Base-by-base conservation (phyloP, 768 basidiomycete genomes). In the Calocera viscosa region DNA sequence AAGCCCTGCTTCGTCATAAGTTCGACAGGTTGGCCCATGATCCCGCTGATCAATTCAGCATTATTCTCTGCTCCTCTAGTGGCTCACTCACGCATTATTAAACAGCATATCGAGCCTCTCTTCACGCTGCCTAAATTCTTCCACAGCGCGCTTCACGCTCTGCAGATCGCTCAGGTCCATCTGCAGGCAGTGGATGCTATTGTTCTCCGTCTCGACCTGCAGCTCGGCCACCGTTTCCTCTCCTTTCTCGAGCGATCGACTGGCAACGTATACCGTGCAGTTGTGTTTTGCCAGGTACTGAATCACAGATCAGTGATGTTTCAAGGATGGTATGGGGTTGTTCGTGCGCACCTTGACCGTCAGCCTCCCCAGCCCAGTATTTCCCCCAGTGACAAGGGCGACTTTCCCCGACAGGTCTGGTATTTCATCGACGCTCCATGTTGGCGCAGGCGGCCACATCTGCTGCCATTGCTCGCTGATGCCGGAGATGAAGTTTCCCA, bases 1-100 rank as follows among this genome's bases (percentile, higher is more conserved):
- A 81, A 84, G 3, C 82, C 82, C 28, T 82, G 78, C 17, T 69
- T 74, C 0, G 82, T 85, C 24, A 79, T 64, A 24, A 72, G 69
- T n/a, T 79, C 78, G 0, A 77, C 66, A 0, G 81, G 79, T 2
- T 77, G 70, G 0, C 67, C 66, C 80, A 84, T 83, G 22, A 83
- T 77, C 0, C 83, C 84, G 1, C 83, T 85, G 49, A 5, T 8
- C 7, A 38, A 38, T 5, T 14, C 35, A 5, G 7, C 35, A 5
- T 14, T 38, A 5, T 5, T 38, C 35, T 5, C 7, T 14, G 19
- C 43, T 7, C 43, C 5, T 17, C 24, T 24, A 8, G 8, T 47
- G 8, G 8, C 43, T 47, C 43, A 47, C 43, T 17, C 24, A 47
- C 82, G 77, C 82, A 49, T 80, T 83, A 67, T 83, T 82, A 73